phyloP scores from a whole-genome alignment of 495 filamentous ascomycete genomes.

The Penicillium pancosmium region DNA sequence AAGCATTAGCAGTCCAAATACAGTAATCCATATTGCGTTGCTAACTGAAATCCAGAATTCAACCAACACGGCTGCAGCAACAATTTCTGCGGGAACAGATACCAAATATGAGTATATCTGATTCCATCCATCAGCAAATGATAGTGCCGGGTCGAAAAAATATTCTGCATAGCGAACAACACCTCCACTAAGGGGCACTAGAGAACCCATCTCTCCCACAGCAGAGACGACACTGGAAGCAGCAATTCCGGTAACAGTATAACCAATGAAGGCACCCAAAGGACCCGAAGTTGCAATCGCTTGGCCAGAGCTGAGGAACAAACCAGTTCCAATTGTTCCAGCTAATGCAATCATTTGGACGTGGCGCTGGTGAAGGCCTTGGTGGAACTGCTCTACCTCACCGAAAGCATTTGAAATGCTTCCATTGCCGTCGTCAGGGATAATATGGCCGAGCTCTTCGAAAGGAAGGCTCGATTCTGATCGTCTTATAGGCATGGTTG shows the following conservation, averaged over 20 bases:
- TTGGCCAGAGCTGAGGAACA: constrained; percentile 48
- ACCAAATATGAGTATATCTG: constrained; percentile 1
- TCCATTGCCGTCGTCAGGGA: no score
- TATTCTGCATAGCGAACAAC: constrained; percentile 9
- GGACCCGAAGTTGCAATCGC: constrained; percentile 39
- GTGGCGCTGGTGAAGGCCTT: not conserved
- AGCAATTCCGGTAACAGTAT: no score
- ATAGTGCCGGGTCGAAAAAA: not conserved
- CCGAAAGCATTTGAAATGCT: no score
- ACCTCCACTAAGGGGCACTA: constrained; percentile 29
- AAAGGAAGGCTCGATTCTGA: no score
- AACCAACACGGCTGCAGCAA: not conserved
- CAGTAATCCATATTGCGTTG: not conserved
- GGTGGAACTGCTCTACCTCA: not conserved
- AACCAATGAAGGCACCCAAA: no score
- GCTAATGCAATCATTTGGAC: constrained; percentile 5
- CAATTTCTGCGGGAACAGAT: not conserved
- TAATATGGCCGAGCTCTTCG: no score
- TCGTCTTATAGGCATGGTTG: no score
- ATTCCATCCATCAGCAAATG: not conserved
- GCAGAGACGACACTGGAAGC: constrained; percentile 18
- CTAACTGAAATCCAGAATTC: not conserved
- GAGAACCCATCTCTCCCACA: constrained; percentile 28
- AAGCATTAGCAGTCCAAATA: not conserved
- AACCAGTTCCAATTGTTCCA: constrained; percentile 37